Conservation (phyloP, 192 early-diverging fungal species). For the Coemansia aciculifera region DNA sequence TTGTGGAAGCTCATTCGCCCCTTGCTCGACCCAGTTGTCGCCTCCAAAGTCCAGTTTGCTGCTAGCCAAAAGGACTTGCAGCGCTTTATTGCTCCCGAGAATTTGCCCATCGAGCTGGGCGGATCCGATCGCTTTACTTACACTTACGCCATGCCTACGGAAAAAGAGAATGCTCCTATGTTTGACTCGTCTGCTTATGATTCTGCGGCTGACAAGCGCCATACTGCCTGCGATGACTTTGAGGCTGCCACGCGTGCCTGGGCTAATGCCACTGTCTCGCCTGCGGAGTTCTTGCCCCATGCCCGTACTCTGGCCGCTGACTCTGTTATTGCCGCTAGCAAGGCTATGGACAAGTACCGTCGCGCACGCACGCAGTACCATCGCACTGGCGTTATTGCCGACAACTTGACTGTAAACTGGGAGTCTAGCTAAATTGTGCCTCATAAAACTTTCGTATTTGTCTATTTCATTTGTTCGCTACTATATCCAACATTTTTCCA, state of each 20-base stretch:
- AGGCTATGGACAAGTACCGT: constrained; percentile 51
- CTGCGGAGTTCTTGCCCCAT: neutral
- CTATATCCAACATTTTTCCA: too few species aligned
- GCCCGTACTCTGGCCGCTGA: constrained; percentile 43
- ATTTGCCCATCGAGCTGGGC: constrained; percentile 62
- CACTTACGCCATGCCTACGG: constrained; percentile 52
- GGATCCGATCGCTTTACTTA: constrained; percentile 62
- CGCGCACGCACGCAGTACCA: constrained; percentile 58
- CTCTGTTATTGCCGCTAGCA: constrained; percentile 52
- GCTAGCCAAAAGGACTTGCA: constrained; percentile 61
- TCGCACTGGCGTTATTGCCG: constrained; percentile 49
- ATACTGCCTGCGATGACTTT: constrained; percentile 39
- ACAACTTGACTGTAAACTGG: constrained; percentile 26
- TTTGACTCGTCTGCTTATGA: constrained; percentile 43
- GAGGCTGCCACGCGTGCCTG: constrained; percentile 56
- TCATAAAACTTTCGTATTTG: neutral
- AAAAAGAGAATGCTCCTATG: constrained; percentile 57
- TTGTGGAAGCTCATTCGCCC: constrained; percentile 83
- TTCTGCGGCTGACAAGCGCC: constrained; percentile 32
- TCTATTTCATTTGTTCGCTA: neutral
- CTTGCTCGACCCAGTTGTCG: constrained; percentile 88
- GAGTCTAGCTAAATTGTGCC: neutral
- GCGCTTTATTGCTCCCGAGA: constrained; percentile 61
- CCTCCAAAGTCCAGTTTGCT: constrained; percentile 79
- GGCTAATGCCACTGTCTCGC: constrained; percentile 19